Conservation (phyloP, 768 basidiomycete genomes). For the Lactarius indigo region DNA sequence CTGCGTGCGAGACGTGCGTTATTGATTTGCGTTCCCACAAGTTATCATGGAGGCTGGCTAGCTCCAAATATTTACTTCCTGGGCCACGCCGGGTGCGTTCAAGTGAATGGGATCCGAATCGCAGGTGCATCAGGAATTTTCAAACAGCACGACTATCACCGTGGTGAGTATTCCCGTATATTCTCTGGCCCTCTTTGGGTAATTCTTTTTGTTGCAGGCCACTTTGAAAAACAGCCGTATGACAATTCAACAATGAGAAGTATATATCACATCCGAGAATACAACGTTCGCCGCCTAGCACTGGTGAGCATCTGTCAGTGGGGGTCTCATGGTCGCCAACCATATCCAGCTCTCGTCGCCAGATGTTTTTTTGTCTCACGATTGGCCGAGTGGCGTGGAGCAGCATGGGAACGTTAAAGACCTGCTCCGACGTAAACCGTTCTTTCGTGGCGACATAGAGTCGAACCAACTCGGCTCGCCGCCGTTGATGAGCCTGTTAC, state of each 20-base stretch:
- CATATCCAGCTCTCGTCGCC: constrained; percentile 50
- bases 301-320: constrained; percentile 43
- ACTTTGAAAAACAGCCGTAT: constrained; percentile 82
- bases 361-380: constrained; percentile 31
- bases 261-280: constrained; percentile 89
- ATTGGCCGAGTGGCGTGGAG: constrained; percentile 49
- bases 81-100: constrained; percentile 71
- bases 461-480: constrained; percentile 69
- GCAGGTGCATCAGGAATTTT: constrained; percentile 93
- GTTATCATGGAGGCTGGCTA: constrained; percentile 96
- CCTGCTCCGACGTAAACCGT: constrained; percentile 73
- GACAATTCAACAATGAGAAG: constrained; percentile 67
- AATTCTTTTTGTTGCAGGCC: constrained; percentile 43
- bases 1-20: constrained; percentile 11
- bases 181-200: constrained; percentile 12
- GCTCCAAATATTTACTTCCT: constrained; percentile 97
- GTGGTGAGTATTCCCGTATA: constrained; percentile 40
- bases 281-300: constrained; percentile 73
- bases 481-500: constrained; percentile 58
- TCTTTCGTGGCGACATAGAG: constrained; percentile 68
- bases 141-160: constrained; percentile 68
- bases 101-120: constrained; percentile 83
- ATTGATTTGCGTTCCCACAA: constrained; percentile 32
- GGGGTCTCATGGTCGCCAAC: not conserved
- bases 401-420: constrained; percentile 65